Evolutionary conservation across 257 asterid genomes (phyloP).

Genomic region (Solanum boliviense): DNA sequence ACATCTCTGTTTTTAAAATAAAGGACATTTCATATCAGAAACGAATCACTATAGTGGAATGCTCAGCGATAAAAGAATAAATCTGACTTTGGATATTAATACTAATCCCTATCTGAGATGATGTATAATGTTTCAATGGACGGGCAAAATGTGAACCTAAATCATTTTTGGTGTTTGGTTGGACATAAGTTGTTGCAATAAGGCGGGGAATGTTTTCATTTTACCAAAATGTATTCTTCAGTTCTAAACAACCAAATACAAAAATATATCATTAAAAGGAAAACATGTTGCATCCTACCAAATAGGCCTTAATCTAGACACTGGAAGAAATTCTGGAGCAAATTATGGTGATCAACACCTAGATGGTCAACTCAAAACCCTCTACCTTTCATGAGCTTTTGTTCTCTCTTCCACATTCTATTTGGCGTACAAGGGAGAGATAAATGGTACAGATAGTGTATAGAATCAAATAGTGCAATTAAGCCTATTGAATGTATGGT

Average conservation of each 20-base stretch:
- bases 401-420: not conserved
- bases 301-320: not conserved
- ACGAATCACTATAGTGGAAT: not conserved
- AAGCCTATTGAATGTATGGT: not conserved
- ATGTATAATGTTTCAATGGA: not conserved
- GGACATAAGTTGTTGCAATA: not conserved
- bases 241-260: not conserved
- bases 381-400: not conserved
- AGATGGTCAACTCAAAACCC: not conserved
- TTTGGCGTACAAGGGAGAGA: not conserved
- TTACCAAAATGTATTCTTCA: not conserved
- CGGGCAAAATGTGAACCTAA: not conserved
- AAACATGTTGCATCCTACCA: not conserved
- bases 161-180: not conserved
- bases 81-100: not conserved
- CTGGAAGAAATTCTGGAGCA: not conserved
- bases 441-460: not conserved
- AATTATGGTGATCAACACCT: not conserved
- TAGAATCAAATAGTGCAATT: not conserved
- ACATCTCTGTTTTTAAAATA: slow-evolving; percentile 69
- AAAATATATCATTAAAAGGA: not conserved
- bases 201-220: not conserved
- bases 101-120: not conserved
- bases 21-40: not conserved
- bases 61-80: not conserved